Conservation (phyloP, 2,329 filamentous ascomycete species). For the Myriosclerotinia duriaeana region DNA sequence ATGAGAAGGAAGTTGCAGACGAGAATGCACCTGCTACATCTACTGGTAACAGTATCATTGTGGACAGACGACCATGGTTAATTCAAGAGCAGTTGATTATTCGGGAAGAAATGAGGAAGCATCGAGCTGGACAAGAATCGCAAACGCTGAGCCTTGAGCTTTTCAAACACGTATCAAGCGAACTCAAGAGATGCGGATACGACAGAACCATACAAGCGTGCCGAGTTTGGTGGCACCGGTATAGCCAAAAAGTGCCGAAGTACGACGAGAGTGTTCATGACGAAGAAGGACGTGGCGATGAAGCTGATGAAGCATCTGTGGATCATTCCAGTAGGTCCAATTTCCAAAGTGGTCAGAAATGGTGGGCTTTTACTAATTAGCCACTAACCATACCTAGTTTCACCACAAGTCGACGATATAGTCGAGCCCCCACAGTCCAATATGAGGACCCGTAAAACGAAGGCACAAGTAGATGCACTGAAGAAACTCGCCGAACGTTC, state of each 20-base stretch:
- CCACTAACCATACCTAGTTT: background rate
- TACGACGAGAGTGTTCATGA: background rate
- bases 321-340: background rate
- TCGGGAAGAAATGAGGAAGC: background rate
- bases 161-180: background rate
- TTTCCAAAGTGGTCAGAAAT: background rate
- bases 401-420: background rate
- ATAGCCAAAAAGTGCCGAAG: background rate
- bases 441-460: background rate
- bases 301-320: background rate
- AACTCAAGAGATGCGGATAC: background rate
- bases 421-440: background rate
- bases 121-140: background rate
- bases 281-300: background rate
- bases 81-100: background rate
- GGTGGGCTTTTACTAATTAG: background rate
- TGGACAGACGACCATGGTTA: background rate
- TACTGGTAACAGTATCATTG: background rate
- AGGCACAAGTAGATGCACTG: background rate
- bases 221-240: background rate
- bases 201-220: background rate
- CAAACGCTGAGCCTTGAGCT: background rate
- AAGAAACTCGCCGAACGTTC: background rate
- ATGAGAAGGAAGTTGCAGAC: background rate
- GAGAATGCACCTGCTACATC: rapidly evolving